phyloP scores from a whole-genome alignment of 208 protist genomes.

The Trypanosoma lewisi region DNA sequence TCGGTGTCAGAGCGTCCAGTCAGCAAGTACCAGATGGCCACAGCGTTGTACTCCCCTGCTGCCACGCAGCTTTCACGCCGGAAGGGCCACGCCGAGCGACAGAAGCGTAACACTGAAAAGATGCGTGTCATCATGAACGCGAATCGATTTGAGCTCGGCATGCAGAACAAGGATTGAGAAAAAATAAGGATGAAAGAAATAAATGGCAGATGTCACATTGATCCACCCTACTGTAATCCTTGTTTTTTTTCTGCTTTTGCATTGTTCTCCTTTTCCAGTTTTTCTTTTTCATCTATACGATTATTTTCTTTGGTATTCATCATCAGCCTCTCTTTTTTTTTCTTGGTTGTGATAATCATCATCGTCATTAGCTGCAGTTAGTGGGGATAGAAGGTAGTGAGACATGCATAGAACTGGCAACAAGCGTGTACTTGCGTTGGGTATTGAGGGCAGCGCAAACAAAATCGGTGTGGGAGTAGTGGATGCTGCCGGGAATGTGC shows the following conservation, averaged over 20 bases:
- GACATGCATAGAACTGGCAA: not conserved
- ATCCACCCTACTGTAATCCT: too few relatives aligned
- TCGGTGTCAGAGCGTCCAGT: conserved; percentile 38
- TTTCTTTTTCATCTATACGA: too few relatives aligned
- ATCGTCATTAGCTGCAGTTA: too few relatives aligned
- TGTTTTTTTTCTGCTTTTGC: too few relatives aligned
- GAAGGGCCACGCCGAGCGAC: conserved; percentile 38
- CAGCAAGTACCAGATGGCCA: conserved; percentile 39
- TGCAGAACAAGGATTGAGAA: conserved; percentile 14
- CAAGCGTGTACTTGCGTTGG: conserved; percentile 77
- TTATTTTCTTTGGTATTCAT: too few relatives aligned
- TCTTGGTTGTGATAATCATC: too few relatives aligned
- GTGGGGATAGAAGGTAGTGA: too few relatives aligned
- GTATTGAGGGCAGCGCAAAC: conserved; percentile 99
- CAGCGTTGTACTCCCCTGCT: conserved; percentile 51
- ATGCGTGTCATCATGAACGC: conserved; percentile 29
- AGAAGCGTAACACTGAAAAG: conserved; percentile 42
- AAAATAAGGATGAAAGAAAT: not conserved
- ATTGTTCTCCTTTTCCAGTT: too few relatives aligned
- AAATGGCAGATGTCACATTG: too few relatives aligned
- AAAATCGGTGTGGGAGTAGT: conserved; percentile 99
- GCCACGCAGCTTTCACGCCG: conserved; percentile 34
- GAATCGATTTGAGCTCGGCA: conserved; percentile 30
- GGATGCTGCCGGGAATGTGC: conserved; percentile 88
- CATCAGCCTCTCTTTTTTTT: too few relatives aligned